Base-by-base conservation (phyloP, 345 rosid genomes). In the Lepidium didymum region DNA sequence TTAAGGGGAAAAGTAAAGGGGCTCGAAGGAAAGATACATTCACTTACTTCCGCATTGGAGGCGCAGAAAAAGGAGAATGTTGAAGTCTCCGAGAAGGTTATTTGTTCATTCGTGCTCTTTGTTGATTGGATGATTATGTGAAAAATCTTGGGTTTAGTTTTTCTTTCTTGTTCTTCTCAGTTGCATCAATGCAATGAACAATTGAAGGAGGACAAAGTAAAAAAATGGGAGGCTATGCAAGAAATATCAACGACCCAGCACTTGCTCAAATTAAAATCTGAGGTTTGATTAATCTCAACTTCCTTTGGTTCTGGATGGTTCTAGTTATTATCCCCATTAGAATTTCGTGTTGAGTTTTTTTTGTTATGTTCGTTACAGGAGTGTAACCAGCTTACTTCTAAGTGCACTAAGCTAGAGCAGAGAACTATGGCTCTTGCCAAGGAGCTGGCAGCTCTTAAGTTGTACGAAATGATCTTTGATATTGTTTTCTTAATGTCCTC, bases 361-460 rank as follows among this genome's bases (percentile, higher is more conserved):
- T 68, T 56, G 40, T 18, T 8, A 29, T 29, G 51, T 78, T 29
- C 70, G 56, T 61, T 69, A 7, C 74, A 91, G 97, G 97, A 89
- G 69, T 83, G 85, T 58, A 77, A 78, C 67, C 77, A 79, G 44
- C 73, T 81, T 68, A 75, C 72, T 38, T 68, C 56, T 15, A 83
- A 84, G 73, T 70, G 85, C 74, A 62, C 67, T 50, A 85, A 75
- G 81, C 77, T 86, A 69, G 79, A 89, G 33, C 90, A 91, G 41
- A 86, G 82, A 75, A 89, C 76, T 58, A 78, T 87, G 85, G 90
- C 91, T 14, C 75, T 91, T 60, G 97, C 96, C 57, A 89, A 94
- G 80, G 96, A 94, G 82, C 88, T 94, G 35, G 93, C 96, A 19
- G 78, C 94, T 21, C 85, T 94, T 42, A 94, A 89, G 82, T 60